A percentile compares a stretch with the other conserved stretches of the same genome.
phyloP scores from a whole-genome alignment of 108 stramenopile genomes.

The Seminavis robusta region DNA sequence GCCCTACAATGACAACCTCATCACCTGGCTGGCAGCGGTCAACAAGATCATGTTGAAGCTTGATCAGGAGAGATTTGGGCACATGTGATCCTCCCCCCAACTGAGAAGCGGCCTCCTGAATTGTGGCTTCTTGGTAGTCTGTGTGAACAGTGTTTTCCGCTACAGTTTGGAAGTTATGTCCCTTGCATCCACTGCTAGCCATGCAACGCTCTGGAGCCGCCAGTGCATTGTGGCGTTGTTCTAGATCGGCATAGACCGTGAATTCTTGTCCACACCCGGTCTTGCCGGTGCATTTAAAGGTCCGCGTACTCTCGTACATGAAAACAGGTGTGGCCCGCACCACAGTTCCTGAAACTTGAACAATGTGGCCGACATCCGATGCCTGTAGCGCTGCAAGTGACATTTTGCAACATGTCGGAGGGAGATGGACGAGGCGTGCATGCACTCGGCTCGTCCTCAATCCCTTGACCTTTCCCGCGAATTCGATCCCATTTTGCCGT shows the following conservation, averaged over 20 bases:
- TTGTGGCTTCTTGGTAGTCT: constrained; percentile 98
- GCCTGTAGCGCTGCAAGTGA: constrained; percentile 71
- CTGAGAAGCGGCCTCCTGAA: constrained; percentile 89
- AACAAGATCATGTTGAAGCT: constrained; percentile 92
- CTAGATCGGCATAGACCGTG: constrained; percentile 78
- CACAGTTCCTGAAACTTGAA: constrained; percentile 93
- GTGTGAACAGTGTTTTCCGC: constrained; percentile 47
- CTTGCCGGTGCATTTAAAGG: constrained; percentile 73
- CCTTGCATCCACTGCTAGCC: constrained; percentile 40
- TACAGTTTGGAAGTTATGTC: constrained; percentile 59
- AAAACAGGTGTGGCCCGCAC: constrained; percentile 84
- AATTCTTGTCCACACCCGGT: constrained; percentile 71
- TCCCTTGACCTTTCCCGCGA: constrained; percentile 8
- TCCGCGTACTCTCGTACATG: constrained; percentile 88
- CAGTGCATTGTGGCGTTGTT: constrained; percentile 84
- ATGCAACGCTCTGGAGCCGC: constrained; percentile 63
- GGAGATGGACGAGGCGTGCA: constrained; percentile 87
- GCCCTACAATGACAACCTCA: constrained; percentile 93
- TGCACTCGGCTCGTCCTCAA: constrained; percentile 55
- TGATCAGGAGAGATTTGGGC: constrained; percentile 87
- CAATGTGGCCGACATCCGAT: constrained; percentile 82
- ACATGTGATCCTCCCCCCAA: constrained; percentile 80
- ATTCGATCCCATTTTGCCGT: neutral
- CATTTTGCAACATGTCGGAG: constrained; percentile 81
- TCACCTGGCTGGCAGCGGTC: constrained; percentile 96